phyloP scores from a whole-genome alignment of 305 asterid genomes.

The Fraxinus platypoda region DNA sequence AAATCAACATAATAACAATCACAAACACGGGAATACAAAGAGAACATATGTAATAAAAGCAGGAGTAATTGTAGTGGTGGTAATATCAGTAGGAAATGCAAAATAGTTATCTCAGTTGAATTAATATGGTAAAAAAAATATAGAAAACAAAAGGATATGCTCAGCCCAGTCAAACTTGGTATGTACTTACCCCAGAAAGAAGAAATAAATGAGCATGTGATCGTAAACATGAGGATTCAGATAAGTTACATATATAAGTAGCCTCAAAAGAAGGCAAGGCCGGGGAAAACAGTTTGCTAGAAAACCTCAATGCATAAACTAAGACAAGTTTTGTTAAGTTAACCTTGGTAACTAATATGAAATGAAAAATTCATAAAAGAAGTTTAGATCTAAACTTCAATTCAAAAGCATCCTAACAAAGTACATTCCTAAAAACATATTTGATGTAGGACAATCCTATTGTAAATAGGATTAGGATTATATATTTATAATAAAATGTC shows the following conservation, averaged over 20 bases:
- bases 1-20: constrained; percentile 13
- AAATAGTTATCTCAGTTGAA: neutral
- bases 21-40: neutral
- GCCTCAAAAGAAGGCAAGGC: neutral
- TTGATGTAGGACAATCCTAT: no score
- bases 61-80: neutral
- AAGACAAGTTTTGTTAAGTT: neutral
- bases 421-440: neutral
- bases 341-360: neutral
- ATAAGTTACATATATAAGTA: neutral
- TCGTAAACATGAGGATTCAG: neutral
- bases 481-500: no score
- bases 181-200: neutral
- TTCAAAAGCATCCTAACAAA: neutral
- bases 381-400: neutral
- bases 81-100: neutral
- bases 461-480: no score
- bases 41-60: neutral
- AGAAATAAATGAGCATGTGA: neutral
- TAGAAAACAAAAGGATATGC: neutral
- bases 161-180: neutral
- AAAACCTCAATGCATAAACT: neutral
- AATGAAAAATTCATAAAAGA: neutral
- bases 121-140: neutral
- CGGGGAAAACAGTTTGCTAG: neutral